Conservation (phyloP, 192 early-diverging fungal species). For the Chytriomyces confervae region DNA sequence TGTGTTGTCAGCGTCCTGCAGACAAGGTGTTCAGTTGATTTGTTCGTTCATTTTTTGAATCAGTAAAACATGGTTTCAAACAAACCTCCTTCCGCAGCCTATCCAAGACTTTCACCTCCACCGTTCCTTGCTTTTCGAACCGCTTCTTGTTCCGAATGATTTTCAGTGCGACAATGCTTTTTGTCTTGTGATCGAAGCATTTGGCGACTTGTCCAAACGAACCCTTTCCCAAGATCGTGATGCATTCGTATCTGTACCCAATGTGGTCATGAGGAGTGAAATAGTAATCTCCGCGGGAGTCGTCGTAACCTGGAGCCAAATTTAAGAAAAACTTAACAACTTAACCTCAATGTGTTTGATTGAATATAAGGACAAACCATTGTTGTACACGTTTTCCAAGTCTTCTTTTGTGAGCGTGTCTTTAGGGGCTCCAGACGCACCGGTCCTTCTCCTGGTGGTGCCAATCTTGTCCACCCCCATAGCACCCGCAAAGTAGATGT, state of each 20-base stretch:
- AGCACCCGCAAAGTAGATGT: slow-evolving; percentile 93
- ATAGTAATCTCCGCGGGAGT: slow-evolving; percentile 93
- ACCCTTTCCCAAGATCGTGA: slow-evolving; percentile 89
- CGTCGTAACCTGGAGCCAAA: slow-evolving; percentile 75
- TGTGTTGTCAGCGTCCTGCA: slow-evolving; percentile 78
- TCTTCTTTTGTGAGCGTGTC: slow-evolving; percentile 43
- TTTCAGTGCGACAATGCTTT: slow-evolving; percentile 87
- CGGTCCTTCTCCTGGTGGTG: slow-evolving; percentile 64
- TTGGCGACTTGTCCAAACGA: slow-evolving; percentile 95
- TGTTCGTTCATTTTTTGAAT: slow-evolving; percentile 2
- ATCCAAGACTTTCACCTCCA: slow-evolving; percentile 95
- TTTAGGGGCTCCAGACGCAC: slow-evolving; percentile 55
- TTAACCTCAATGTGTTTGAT: not conserved
- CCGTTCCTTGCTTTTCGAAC: slow-evolving; percentile 95
- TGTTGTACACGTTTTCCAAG: slow-evolving; percentile 48
- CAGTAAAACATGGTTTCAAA: not conserved
- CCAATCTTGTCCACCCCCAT: slow-evolving; percentile 65
- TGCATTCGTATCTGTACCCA: slow-evolving; percentile 89
- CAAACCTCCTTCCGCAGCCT: slow-evolving; percentile 79
- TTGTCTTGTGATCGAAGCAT: slow-evolving; percentile 92
- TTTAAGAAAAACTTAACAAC: not conserved
- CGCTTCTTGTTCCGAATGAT: slow-evolving; percentile 97
- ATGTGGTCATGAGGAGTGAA: slow-evolving; percentile 88
- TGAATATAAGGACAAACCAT: not conserved
- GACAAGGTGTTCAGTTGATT: not conserved